These are phyloP conservation scores for Aspergillus amoenus DNA, from an alignment of 2,329 filamentous ascomycete genomes.

Conservation along the genomic window DNA sequence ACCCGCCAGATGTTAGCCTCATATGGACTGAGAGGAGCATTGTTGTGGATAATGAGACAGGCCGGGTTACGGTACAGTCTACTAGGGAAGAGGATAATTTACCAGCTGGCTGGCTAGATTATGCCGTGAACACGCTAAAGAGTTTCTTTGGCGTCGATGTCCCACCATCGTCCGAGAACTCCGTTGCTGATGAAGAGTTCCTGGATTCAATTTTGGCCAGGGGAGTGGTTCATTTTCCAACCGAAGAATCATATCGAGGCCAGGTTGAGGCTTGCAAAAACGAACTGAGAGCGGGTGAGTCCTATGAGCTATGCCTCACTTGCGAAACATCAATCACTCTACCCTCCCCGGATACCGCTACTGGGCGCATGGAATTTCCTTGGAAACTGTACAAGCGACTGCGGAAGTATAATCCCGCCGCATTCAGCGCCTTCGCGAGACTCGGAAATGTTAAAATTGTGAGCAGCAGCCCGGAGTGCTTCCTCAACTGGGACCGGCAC, in stretches of 20 bases:
- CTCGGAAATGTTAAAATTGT: conserved; percentile 70
- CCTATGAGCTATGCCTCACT: conserved; percentile 83
- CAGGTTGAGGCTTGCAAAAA: conserved; percentile 70
- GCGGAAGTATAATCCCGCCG: conserved; percentile 71
- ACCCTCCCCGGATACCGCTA: conserved; percentile 21
- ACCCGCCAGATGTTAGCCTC: conserved; percentile 70
- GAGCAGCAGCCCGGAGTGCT: conserved; percentile 85
- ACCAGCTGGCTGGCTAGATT: conserved; percentile 48
- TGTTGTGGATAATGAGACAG: conserved; percentile 69
- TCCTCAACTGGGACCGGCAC: conserved; percentile 65
- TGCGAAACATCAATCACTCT: conserved; percentile 66
- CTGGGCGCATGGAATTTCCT: conserved; percentile 40
- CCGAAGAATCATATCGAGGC: conserved; percentile 57
- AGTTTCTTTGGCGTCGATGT: conserved; percentile 14
- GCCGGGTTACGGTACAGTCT: conserved; percentile 66
- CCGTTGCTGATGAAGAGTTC: conserved; percentile 19
- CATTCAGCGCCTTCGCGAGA: conserved; percentile 79
- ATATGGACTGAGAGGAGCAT: conserved; percentile 75
- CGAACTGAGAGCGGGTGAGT: conserved; percentile 72
- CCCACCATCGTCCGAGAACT: conserved; percentile 5
- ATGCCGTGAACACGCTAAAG: conserved; percentile 27
- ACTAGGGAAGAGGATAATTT: conserved; percentile 48
- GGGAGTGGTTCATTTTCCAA: conserved; percentile 34
- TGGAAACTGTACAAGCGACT: conserved; percentile 75
- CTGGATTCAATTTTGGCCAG: conserved; percentile 33